Evolutionary conservation across 352 stramenopile species (phyloP), one percentile per base, ranked within the genome.

Genomic region (Phytophthora uliginosa): DNA sequence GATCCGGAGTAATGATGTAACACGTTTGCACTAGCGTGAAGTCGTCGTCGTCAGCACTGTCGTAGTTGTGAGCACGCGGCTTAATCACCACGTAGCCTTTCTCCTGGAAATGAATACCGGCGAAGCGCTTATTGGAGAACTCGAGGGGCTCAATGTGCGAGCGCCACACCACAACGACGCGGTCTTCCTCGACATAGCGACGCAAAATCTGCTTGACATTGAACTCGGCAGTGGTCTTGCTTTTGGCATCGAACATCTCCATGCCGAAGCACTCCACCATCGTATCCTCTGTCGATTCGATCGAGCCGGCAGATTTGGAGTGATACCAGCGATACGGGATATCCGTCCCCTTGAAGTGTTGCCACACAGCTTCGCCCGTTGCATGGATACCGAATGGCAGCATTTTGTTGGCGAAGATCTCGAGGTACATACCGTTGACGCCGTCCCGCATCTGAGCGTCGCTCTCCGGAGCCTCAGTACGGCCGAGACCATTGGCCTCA

Each of bases 101-200:
- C 51, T 82, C 76, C 24, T 74, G 59, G 69, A 80, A 79, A 62
- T 69, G 59, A 66, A 79, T 76, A 74, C 72, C 72, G n/a, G 62
- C 52, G 57, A 76, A 73, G 3, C 59, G 74, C 62, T 90, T 80
- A 63, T 80, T 68, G 40, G 69, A 76, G 69, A 90, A 85, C 47
- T 89, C 81, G 18, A 86, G 71, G 10, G 84, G 81, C 10, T 86
- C 69, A 65, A 88, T 80, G 65, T 83, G 74, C 22, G 83, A 80
- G 18, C 71, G 79, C 82, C 82, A 92, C 31, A 88, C 77, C 31
- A 92, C 78, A 17, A 92, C 81, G 20, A 90, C 75, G 26, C 81
- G 84, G 24, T 86, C 71, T 66, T 85, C 61, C 51, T 87, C 79
- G 12, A 74, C 45, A 53, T 75, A 75, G 13, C 69, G 63, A 42